Base-by-base conservation (phyloP, 2,329 filamentous ascomycete species). In the Ophiostoma angusticollis region DNA sequence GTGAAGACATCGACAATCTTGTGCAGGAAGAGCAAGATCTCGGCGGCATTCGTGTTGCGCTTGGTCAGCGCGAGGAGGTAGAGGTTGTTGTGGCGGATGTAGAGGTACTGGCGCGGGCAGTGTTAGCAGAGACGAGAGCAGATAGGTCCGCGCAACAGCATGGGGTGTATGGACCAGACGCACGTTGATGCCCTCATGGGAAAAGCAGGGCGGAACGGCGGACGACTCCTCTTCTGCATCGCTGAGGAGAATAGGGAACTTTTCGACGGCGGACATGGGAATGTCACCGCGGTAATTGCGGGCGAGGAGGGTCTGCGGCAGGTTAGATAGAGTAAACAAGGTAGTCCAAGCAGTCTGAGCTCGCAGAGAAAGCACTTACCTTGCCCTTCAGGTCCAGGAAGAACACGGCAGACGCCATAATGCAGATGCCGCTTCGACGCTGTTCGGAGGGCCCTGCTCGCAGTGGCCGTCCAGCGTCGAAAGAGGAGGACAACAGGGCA, bases 371-470 rank as follows among this genome's bases (percentile, higher is more conserved):
- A n/a, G n/a, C 23, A 47, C 67, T 47, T 62, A 93, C 86, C 82
- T 98, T 98, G 84, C 91, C 91, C 85, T 98, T 98, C 51, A 98
- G 74, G 63, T 98, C 91, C 55, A 98, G 80, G 61, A 98, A 98
- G 74, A 98, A 98, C 55, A 98, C 60, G 49, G 91, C 91, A 45
- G 91, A 98, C 52, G 91, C 91, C 91, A 98, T 98, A 58, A 52
- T 70, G 63, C 4, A 22, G 31, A 33, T 33, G 31, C 18, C 14
- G 21, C 24, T 3, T n/a, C 9, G n/a, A 19, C 21, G 27, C 13
- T 23, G 27, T n/a, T n/a, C n/a, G n/a, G n/a, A n/a, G n/a, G n/a
- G n/a, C n/a, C n/a, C n/a, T n/a, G n/a, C n/a, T n/a, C n/a, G n/a
- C n/a, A n/a, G n/a, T n/a, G n/a, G n/a, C n/a, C n/a, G n/a, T n/a